These are phyloP conservation scores for Neurospora sp. DNA, from an alignment of 2,329 filamentous ascomycete species.

Conservation along the genomic window DNA sequence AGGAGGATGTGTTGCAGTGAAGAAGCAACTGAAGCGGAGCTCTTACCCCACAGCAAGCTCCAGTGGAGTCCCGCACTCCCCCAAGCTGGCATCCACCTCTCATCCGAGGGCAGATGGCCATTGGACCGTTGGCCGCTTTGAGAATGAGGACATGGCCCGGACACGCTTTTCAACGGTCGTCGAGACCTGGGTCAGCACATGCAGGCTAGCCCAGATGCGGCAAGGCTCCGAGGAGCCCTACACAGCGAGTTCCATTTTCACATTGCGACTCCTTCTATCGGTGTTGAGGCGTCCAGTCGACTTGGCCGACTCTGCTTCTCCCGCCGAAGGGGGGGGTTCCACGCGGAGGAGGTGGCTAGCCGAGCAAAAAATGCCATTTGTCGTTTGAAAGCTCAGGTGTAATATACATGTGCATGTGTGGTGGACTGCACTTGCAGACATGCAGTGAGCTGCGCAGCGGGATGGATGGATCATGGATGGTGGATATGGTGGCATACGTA, in stretches of 20 bases:
- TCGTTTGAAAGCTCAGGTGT: background rate
- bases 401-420: background rate
- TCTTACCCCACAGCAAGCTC: background rate
- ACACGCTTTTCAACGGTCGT: conserved; percentile 14
- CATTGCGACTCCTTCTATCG: conserved; percentile 1
- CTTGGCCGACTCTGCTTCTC: background rate
- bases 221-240: conserved; percentile 13
- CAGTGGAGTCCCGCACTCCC: background rate
- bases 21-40: background rate
- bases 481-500: background rate
- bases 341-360: conserved; percentile 1
- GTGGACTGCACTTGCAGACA: background rate
- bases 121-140: background rate
- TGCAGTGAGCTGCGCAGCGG: background rate
- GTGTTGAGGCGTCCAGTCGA: conserved; percentile 12
- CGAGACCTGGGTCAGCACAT: conserved; percentile 9
- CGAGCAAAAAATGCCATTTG: background rate
- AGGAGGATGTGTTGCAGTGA: conserved; percentile 1
- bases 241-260: conserved; percentile 1
- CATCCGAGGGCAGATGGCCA: background rate
- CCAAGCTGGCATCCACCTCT: background rate
- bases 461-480: background rate
- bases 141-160: background rate
- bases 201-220: conserved; percentile 11
- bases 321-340: conserved; percentile 1